These are phyloP conservation scores for Peribolospora baueri DNA, from an alignment of 768 basidiomycete genomes.

Conservation along the genomic window DNA sequence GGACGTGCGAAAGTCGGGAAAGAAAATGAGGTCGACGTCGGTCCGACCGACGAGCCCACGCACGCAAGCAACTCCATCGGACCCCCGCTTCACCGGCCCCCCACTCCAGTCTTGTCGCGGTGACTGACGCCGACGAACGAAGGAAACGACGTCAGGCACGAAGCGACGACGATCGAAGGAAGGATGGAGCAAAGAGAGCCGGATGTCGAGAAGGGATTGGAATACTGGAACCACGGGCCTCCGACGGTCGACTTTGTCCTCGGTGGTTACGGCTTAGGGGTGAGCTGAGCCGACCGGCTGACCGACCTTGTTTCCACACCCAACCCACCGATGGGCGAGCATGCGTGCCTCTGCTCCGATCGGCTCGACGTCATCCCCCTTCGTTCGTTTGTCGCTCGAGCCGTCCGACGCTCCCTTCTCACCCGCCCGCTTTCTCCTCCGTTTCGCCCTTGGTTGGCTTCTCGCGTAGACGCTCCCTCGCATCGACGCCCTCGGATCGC, in stretches of 20 bases:
- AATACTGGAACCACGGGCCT: constrained; percentile 64
- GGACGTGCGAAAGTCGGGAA: too few species aligned
- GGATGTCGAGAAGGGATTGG: constrained; percentile 47
- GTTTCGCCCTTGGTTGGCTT: background rate
- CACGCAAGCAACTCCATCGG: too few species aligned
- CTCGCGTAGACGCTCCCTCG: constrained; percentile 49
- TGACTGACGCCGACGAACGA: too few species aligned
- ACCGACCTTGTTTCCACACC: too few species aligned
- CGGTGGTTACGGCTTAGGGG: constrained; percentile 22
- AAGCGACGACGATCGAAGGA: too few species aligned
- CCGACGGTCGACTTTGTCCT: constrained; percentile 71
- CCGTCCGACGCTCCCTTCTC: background rate
- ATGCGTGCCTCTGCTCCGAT: background rate
- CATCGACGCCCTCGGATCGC: constrained; percentile 68
- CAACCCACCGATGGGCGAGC: constrained; percentile 3
- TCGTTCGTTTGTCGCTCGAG: background rate
- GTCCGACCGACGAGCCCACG: too few species aligned
- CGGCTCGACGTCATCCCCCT: background rate
- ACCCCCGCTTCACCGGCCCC: too few species aligned
- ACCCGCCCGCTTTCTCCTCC: background rate
- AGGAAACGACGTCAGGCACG: too few species aligned
- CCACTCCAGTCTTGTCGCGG: too few species aligned
- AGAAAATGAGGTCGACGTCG: too few species aligned
- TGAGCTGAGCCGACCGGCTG: too few species aligned
- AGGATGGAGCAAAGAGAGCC: constrained; percentile 17